A percentile compares a stretch with the other conserved stretches of the same genome.
phyloP scores from a whole-genome alignment of 2,329 filamentous ascomycete genomes.

The Akanthomyces uredinophilus region DNA sequence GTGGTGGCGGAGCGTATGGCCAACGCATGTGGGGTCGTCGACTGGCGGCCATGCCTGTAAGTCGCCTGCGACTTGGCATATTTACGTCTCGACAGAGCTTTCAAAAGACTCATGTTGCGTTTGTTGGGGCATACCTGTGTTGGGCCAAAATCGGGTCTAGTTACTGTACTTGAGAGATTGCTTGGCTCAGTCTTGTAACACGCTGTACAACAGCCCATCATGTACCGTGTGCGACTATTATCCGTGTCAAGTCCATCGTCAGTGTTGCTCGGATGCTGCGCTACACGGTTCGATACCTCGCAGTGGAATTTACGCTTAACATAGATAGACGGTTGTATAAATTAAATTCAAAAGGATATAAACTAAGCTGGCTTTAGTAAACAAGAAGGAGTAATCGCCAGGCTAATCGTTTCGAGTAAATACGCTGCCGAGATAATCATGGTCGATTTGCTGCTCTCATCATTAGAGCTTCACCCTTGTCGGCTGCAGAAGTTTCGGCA shows the following conservation, averaged over 20 bases:
- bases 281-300: not conserved
- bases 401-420: not conserved
- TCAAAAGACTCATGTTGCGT: not conserved
- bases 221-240: no score
- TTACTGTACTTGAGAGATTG: no score
- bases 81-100: not conserved
- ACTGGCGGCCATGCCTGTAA: not conserved
- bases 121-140: no score
- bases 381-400: not conserved
- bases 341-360: constrained; percentile 11
- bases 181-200: no score
- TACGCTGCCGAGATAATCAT: not conserved
- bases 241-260: no score
- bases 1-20: not conserved
- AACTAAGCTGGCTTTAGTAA: constrained; percentile 8
- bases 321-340: not conserved
- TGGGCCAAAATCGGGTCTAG: no score
- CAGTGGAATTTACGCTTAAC: no score
- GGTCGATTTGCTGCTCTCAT: constrained; percentile 4
- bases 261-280: no score
- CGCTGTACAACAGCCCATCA: no score
- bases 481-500: not conserved
- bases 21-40: not conserved
- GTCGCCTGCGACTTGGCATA: not conserved
- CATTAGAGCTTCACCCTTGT: constrained; percentile 11